A percentile compares a stretch with the other conserved stretches of the same genome.
These are phyloP conservation scores for Hygrophorus pudorinus DNA, from an alignment of 768 basidiomycete species.

Conservation along the genomic window DNA sequence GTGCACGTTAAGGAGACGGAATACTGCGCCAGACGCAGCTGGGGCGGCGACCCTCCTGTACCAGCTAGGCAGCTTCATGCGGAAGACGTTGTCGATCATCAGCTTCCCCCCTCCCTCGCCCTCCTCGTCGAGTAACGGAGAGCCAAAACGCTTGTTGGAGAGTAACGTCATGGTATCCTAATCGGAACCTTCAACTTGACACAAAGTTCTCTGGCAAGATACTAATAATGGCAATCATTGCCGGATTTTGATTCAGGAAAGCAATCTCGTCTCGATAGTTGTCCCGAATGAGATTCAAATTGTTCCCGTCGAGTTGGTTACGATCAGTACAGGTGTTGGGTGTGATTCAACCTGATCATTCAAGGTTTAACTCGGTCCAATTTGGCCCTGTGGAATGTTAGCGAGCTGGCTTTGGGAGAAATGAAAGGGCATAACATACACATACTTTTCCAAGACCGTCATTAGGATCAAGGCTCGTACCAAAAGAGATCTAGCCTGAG, in stretches of 20 bases:
- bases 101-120: slow-evolving; percentile 18
- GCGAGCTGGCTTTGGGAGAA: fast-evolving
- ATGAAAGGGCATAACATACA: slow-evolving; percentile 16
- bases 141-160: slow-evolving; percentile 23
- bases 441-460: slow-evolving; percentile 26
- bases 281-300: slow-evolving; percentile 14
- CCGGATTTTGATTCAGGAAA: no score
- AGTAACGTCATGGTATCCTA: slow-evolving; percentile 31
- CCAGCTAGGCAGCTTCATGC: slow-evolving; percentile 25
- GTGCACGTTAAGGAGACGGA: slow-evolving; percentile 29
- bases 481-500: slow-evolving; percentile 39
- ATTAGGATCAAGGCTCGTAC: slow-evolving; percentile 33
- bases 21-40: slow-evolving; percentile 12
- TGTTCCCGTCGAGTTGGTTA: slow-evolving; percentile 13
- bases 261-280: no score
- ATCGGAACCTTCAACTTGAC: no score
- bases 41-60: slow-evolving; percentile 24
- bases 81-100: slow-evolving; percentile 19
- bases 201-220: no score
- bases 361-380: slow-evolving; percentile 15
- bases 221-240: no score
- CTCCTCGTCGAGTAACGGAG: slow-evolving; percentile 12
- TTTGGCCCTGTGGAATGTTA: slow-evolving; percentile 7
- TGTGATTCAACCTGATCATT: slow-evolving; percentile 4
- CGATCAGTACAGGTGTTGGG: background rate